These are phyloP conservation scores for Sedum album DNA, from an alignment of 164 flowering plant genomes.

Conservation along the genomic window DNA sequence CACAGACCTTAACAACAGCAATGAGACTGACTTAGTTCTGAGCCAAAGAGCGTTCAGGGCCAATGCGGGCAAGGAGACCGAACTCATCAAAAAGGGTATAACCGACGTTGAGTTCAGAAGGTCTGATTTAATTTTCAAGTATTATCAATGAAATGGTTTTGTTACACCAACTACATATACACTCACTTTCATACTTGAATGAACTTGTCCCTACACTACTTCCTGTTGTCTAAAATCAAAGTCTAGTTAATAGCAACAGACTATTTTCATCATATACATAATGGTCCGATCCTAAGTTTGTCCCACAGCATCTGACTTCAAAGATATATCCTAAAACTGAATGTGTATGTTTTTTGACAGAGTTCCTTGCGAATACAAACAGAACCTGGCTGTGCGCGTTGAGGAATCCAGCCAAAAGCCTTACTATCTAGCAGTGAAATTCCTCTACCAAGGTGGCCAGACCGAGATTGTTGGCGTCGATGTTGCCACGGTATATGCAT, in stretches of 20 bases:
- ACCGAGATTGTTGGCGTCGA: conserved; percentile 59
- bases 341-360: background rate
- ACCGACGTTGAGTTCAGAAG: background rate
- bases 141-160: background rate
- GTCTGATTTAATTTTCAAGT: no score
- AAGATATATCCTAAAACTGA: no score
- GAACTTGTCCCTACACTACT: background rate
- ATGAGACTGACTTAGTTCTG: background rate
- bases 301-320: no score
- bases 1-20: background rate
- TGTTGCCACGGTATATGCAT: background rate
- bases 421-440: conserved; percentile 52
- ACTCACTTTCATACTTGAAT: background rate
- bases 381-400: background rate
- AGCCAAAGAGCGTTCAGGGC: background rate
- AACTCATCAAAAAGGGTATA: background rate
- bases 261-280: no score
- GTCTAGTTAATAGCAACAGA: background rate
- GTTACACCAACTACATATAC: background rate
- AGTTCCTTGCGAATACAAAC: background rate
- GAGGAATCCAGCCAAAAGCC: conserved; percentile 17
- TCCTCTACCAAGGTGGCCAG: conserved; percentile 87
- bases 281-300: background rate
- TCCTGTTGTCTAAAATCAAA: no score
- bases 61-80: background rate